Evolutionary conservation across 2,329 filamentous ascomycete species (phyloP), one percentile per base, ranked within the genome.

Genomic region (Whalleya microplaca): DNA sequence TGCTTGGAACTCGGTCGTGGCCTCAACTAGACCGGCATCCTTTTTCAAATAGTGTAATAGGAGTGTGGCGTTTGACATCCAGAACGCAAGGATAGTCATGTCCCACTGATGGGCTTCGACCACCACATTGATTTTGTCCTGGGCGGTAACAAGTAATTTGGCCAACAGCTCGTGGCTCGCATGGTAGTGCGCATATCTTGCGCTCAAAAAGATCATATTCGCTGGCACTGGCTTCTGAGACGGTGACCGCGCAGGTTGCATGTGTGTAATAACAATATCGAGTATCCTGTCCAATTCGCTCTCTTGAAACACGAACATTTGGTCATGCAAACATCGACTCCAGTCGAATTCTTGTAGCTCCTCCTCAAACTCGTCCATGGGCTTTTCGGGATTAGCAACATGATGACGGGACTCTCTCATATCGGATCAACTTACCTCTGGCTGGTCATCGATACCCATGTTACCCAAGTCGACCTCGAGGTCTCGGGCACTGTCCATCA

Each of bases 251-350:
- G 97, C 93, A 1, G 95, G 95, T 0, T 92, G 96, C 95, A 99
- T 98, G 69, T 95, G 94, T 59, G 94, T 98, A 70, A 99, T 96
- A 71, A 98, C 87, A 53, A 98, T 95, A 71, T 96, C 90, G 64
- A 99, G 83, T 68, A 99, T 97, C 56, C 89, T 87, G 56, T 94
- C 90, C 49, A 99, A 83, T 70, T 99, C 94, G 71, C 86, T 89
- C 65, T 98, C 94, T 73, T 99, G 95, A 72, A 99, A 99, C 40
- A 99, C 95, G 72, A 99, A 99, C 95, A 99, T 99, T 73, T 99
- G 95, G 72, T 99, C 95, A 71, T 97, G 92, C 47, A 96, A 80
- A 73, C 95, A 99, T 66, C 90, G 84, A 62, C 90, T 90, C 95
- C 95, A 99, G 58, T 97, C 89, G 68, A 99, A 99, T 62, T 98